Conservation (phyloP, 495 filamentous ascomycete genomes). For the Penicillium chermesinum region DNA sequence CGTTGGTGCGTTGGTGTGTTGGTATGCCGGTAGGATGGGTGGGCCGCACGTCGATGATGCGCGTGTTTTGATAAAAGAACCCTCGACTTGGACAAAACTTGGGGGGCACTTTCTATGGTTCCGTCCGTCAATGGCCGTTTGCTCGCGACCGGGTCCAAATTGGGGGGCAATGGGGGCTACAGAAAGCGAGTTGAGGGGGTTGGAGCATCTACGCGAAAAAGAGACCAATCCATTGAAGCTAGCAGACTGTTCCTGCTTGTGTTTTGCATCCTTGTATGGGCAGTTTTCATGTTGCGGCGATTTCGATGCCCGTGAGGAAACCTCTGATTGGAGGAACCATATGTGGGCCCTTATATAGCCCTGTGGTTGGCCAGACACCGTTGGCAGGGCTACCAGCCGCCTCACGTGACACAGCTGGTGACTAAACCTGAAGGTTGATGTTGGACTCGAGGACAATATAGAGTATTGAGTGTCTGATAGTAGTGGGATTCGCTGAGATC, state of each 20-base stretch:
- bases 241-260: not conserved
- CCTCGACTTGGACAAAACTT: constrained; percentile 1
- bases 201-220: not conserved
- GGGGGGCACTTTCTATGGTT: no score
- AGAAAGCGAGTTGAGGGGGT: not conserved
- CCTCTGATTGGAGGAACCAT: constrained; percentile 10
- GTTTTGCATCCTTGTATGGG: constrained; percentile 4
- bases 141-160: not conserved
- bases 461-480: no score
- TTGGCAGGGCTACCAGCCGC: constrained; percentile 26
- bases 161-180: not conserved
- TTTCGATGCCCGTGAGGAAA: constrained; percentile 6
- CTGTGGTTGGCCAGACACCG: constrained; percentile 11
- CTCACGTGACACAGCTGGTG: constrained; percentile 6
- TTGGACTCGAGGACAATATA: no score
- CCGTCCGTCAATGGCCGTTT: not conserved
- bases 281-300: constrained; percentile 3
- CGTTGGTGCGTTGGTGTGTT: constrained; percentile 8
- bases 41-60: constrained; percentile 17
- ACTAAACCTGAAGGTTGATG: no score
- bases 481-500: no score
- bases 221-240: not conserved
- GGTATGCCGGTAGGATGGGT: constrained; percentile 8
- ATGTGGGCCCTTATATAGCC: constrained; percentile 5
- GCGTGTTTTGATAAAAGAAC: constrained; percentile 15